Base-by-base conservation (phyloP, 1,284 basidiomycete species). In the Mycena sp. region DNA sequence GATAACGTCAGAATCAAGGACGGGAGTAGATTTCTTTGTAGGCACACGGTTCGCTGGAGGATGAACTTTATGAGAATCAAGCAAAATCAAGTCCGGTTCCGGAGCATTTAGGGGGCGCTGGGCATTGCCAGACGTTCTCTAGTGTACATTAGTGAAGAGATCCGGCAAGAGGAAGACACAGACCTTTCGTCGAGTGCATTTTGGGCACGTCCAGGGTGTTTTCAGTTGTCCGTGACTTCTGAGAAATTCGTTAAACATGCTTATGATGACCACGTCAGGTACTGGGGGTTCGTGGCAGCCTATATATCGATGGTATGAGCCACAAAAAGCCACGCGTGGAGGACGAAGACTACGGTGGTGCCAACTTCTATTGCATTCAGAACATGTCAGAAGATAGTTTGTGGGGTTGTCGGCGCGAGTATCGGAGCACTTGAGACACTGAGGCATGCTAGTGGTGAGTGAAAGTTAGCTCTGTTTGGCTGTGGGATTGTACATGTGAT, bases 321-420 rank as follows among this genome's bases (percentile, higher is more conserved):
- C 21, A 10, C 17, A 11, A 25, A 48, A 12, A 26, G n/a, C 4
- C 9, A 25, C 50, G 25, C n/a, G 32, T 28, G 19, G 28, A 17
- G 6, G 38, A 28, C 37, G 25, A 5, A 41, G 41, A 43, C 41
- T 35, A 60, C 63, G 63, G 45, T n/a, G n/a, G n/a, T 64, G 63
- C 57, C 57, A 64, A 6, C 19, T 56, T 26, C 52, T 26, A 3
- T 25, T 6, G 52, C 63, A 64, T 5, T 49, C 5, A 4, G 53
- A 6, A 55, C 63, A 61, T 1, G 54, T 64, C 4, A 64, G 35
- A 30, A 64, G 52, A 17, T 21, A 46, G 28, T 64, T 57, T 19
- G 21, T 6, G 11, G 14, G 2, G 12, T 17, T 16, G 4, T 11
- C 25, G 6, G 16, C 7, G 9, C 14, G 9, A 14, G 9, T 14